These are phyloP conservation scores for Globisporangium irregulare DNA, from an alignment of 352 stramenopile species.

Conservation along the genomic window DNA sequence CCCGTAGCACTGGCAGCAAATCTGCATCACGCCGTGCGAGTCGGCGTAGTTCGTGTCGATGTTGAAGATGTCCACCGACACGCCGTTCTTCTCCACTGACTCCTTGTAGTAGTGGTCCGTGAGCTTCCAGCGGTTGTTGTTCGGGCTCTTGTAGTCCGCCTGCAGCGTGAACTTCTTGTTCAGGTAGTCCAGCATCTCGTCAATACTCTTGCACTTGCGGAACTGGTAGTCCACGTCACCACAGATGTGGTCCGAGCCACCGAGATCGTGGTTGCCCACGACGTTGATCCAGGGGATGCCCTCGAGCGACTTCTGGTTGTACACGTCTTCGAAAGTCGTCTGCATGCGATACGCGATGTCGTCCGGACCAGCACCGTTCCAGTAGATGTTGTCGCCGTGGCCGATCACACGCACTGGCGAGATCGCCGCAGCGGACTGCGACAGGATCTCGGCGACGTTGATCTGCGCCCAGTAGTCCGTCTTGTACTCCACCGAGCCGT, in stretches of 20 bases:
- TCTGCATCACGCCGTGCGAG: slow-evolving; percentile 80
- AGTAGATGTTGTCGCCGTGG: slow-evolving; percentile 89
- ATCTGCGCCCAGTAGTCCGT: slow-evolving; percentile 87
- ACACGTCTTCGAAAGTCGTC: slow-evolving; percentile 83
- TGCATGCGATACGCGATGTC: slow-evolving; percentile 85
- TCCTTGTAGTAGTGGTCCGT: slow-evolving; percentile 87
- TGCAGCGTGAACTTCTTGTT: slow-evolving; percentile 83
- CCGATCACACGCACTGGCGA: slow-evolving; percentile 71
- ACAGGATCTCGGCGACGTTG: slow-evolving; percentile 78
- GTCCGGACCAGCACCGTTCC: slow-evolving; percentile 73
- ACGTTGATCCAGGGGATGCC: slow-evolving; percentile 87
- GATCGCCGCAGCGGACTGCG: slow-evolving; percentile 61
- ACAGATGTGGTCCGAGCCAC: slow-evolving; percentile 82
- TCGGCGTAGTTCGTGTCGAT: slow-evolving; percentile 86
- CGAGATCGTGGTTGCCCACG: slow-evolving; percentile 85
- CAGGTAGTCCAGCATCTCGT: slow-evolving; percentile 79
- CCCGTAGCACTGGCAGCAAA: slow-evolving; percentile 88
- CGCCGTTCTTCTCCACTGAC: slow-evolving; percentile 66
- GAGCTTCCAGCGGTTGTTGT: slow-evolving; percentile 75
- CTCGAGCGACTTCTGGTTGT: slow-evolving; percentile 70
- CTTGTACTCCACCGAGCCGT: slow-evolving; percentile 83
- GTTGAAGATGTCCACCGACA: slow-evolving; percentile 88
- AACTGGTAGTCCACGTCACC: slow-evolving; percentile 88
- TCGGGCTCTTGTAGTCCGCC: slow-evolving; percentile 77
- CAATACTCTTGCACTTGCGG: slow-evolving; percentile 61